Evolutionary conservation across 2,329 filamentous ascomycete species (phyloP).

Genomic region (Sarocladiaceae sp.): DNA sequence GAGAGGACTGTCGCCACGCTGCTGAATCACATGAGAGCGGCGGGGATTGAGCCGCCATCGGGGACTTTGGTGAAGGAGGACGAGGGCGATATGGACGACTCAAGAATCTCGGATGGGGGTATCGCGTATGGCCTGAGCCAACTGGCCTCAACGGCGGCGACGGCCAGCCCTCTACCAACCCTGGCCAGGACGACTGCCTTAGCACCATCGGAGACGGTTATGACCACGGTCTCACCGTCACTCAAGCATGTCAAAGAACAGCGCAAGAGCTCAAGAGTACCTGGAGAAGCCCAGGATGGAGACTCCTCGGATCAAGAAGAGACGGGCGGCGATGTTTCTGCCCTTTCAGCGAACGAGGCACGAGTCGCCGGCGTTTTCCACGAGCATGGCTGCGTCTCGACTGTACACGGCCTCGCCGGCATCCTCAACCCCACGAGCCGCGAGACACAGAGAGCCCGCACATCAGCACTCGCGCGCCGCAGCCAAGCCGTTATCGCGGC

Average conservation of each 20-base stretch:
- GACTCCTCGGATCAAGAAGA: slow-evolving; percentile 4
- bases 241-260: too few species aligned
- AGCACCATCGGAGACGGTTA: neutral
- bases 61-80: slow-evolving; percentile 18
- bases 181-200: neutral
- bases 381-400: slow-evolving; percentile 27
- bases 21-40: slow-evolving; percentile 27
- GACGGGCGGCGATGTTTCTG: neutral
- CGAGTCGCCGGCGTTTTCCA: slow-evolving; percentile 28
- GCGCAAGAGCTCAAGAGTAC: too few species aligned
- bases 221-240: neutral
- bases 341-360: slow-evolving; percentile 26
- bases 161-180: slow-evolving; percentile 21
- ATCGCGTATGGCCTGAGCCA: slow-evolving; percentile 19
- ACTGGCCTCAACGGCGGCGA: slow-evolving; percentile 22
- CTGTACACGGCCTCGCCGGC: slow-evolving; percentile 27
- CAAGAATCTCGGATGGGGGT: slow-evolving; percentile 11
- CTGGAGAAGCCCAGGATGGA: neutral
- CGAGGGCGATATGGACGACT: slow-evolving; percentile 19
- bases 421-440: slow-evolving; percentile 26
- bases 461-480: slow-evolving; percentile 20
- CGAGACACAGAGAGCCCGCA: slow-evolving; percentile 22
- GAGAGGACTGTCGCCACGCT: slow-evolving; percentile 23
- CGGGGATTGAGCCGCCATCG: slow-evolving; percentile 18
- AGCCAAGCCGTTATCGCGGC: slow-evolving; percentile 21